Percentiles rank a stretch among this genome's conserved stretches.
phyloP scores from a whole-genome alignment of 2,329 filamentous ascomycete species.

The Neoarthrinium moseri region DNA sequence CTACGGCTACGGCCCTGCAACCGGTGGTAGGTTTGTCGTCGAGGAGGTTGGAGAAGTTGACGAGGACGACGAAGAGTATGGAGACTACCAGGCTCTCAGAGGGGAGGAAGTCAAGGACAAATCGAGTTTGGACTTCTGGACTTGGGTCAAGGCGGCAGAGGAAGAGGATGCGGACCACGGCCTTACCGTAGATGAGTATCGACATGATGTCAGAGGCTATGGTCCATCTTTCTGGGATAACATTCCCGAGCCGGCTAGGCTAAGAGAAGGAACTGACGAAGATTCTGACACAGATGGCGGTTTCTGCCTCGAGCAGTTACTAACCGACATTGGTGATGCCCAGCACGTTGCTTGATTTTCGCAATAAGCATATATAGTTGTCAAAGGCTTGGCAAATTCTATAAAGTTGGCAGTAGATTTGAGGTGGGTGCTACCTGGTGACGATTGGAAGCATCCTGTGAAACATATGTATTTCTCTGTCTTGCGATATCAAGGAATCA shows the following conservation, averaged over 20 bases:
- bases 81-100: conserved; percentile 34
- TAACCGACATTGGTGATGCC: too few relatives aligned
- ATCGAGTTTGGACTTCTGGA: conserved; percentile 19
- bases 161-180: conserved; percentile 13
- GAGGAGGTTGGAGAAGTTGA: conserved; percentile 42
- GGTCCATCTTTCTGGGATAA: conserved; percentile 13
- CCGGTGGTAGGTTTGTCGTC: conserved; percentile 39
- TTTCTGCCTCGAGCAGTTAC: conserved; percentile 10
- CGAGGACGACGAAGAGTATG: conserved; percentile 39
- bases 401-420: too few relatives aligned
- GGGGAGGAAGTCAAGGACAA: conserved; percentile 20
- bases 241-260: conserved; percentile 59
- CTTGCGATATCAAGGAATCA: conserved; percentile 1
- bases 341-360: too few relatives aligned
- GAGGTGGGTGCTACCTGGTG: too few relatives aligned
- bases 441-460: too few relatives aligned
- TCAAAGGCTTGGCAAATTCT: too few relatives aligned
- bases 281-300: neutral
- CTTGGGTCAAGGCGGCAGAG: conserved; percentile 20
- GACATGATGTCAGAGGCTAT: conserved; percentile 9
- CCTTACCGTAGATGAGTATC: conserved; percentile 10
- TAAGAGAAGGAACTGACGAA: neutral
- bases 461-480: neutral
- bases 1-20: conserved; percentile 42
- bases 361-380: too few relatives aligned